Evolutionary conservation across 257 asterid genomes (phyloP).

Genomic region (Hygrophila difformis): DNA sequence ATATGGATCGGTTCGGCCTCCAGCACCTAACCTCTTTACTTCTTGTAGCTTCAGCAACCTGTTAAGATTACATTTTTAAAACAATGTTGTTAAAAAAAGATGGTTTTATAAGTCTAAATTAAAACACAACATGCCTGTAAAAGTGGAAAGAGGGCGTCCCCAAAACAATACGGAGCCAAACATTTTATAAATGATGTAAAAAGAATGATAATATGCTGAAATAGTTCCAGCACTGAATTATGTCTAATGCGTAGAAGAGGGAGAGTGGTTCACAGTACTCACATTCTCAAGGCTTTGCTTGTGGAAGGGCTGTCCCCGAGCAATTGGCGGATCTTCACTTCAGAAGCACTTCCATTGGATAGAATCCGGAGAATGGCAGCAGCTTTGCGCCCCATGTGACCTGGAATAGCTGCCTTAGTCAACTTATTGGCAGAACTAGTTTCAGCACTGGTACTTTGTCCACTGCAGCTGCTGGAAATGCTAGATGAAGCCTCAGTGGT

Average conservation of each 20-base stretch:
- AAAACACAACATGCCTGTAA: no score
- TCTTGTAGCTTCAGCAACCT: slow-evolving; percentile 70
- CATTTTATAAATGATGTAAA: no score
- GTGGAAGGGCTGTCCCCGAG: slow-evolving; percentile 97
- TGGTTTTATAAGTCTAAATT: no score
- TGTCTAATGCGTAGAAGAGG: background rate
- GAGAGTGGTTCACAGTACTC: slow-evolving; percentile 15
- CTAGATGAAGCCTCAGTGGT: slow-evolving; percentile 38
- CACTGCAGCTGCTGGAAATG: slow-evolving; percentile 40
- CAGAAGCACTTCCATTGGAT: slow-evolving; percentile 63
- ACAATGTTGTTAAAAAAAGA: no score
- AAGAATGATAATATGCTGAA: no score
- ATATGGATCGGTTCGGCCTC: slow-evolving; percentile 83
- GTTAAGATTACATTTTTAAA: no score
- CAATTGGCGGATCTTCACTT: slow-evolving; percentile 71
- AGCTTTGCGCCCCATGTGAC: slow-evolving; percentile 57
- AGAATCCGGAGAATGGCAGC: slow-evolving; percentile 59
- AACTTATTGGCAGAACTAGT: slow-evolving; percentile 17
- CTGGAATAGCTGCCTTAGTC: slow-evolving; percentile 34
- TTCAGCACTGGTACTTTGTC: slow-evolving; percentile 21
- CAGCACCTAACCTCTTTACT: slow-evolving; percentile 80
- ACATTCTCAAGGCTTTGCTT: slow-evolving; percentile 98
- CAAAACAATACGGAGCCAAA: no score
- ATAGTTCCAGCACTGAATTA: no score
- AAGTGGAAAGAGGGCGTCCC: no score